Evolutionary conservation across 352 stramenopile species (phyloP).

Genomic region (Globisporangium middletonii): DNA sequence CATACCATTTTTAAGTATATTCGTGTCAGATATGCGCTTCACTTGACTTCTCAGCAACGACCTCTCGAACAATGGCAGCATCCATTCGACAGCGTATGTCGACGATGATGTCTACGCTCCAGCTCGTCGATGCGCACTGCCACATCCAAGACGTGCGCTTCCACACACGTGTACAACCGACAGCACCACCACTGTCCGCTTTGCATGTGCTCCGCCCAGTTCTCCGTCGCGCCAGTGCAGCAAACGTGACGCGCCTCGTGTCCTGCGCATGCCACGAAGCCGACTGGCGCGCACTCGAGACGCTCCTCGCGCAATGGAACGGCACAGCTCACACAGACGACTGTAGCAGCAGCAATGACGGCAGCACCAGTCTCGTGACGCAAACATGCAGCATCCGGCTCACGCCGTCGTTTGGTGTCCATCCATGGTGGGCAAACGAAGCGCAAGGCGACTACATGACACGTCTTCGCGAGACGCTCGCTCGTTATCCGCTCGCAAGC

Average conservation of each 20-base stretch:
- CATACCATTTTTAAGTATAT: no score
- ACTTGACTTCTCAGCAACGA: no score
- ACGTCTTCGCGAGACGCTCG: slow-evolving; percentile 27
- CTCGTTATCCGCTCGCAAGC: slow-evolving; percentile 31
- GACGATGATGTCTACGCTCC: background rate
- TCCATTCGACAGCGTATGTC: slow-evolving; percentile 6
- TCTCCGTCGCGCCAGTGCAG: slow-evolving; percentile 24
- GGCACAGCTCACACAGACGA: background rate
- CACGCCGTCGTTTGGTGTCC: slow-evolving; percentile 57
- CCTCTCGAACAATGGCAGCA: background rate
- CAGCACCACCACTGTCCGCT: slow-evolving; percentile 2
- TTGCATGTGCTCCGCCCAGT: slow-evolving; percentile 21
- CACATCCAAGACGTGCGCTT: slow-evolving; percentile 62
- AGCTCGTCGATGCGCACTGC: slow-evolving; percentile 57
- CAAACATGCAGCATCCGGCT: slow-evolving; percentile 17
- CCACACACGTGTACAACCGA: background rate
- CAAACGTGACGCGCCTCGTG: slow-evolving; percentile 41
- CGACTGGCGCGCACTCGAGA: slow-evolving; percentile 52
- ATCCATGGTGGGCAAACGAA: slow-evolving; percentile 67
- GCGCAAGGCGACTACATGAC: slow-evolving; percentile 22
- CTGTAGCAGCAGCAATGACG: background rate
- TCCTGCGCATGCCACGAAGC: slow-evolving; percentile 58
- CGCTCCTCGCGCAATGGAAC: slow-evolving; percentile 17
- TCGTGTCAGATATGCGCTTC: no score
- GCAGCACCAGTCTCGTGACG: background rate